phyloP scores from a whole-genome alignment of 2,329 filamentous ascomycete genomes.

The Madurella fahalii region DNA sequence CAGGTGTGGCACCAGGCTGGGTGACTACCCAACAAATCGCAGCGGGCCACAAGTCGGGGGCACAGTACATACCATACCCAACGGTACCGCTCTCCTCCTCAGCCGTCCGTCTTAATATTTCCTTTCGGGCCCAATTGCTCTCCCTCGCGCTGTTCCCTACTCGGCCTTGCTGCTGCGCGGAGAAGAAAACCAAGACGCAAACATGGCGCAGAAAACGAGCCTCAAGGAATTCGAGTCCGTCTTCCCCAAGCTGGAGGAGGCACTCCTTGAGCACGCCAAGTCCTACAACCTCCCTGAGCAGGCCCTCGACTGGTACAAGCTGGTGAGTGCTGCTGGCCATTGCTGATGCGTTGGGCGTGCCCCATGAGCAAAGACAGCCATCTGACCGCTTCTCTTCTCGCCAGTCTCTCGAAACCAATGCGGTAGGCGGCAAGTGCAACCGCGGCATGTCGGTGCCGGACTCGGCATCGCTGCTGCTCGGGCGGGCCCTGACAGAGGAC shows the following conservation, averaged over 20 bases:
- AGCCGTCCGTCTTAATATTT: background rate
- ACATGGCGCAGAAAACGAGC: slow-evolving; percentile 67
- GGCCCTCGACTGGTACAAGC: slow-evolving; percentile 81
- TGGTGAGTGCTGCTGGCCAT: slow-evolving; percentile 48
- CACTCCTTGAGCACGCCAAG: slow-evolving; percentile 72
- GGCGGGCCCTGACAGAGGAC: slow-evolving; percentile 65
- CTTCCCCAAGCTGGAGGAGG: slow-evolving; percentile 80
- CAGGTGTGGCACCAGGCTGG: background rate
- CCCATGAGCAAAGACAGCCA: background rate
- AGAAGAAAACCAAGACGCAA: slow-evolving; percentile 19
- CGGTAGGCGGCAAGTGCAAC: slow-evolving; percentile 95
- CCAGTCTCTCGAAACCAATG: slow-evolving; percentile 80
- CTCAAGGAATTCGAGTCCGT: slow-evolving; percentile 85
- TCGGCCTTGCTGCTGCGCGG: background rate
- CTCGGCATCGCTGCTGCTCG: slow-evolving; percentile 75
- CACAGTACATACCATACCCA: background rate
- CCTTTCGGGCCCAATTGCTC: background rate
- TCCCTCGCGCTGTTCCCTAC: background rate
- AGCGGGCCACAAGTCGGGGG: background rate
- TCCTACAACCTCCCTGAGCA: slow-evolving; percentile 78
- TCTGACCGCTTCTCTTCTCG: slow-evolving; percentile 5
- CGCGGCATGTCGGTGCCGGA: slow-evolving; percentile 97
- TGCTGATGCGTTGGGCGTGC: background rate
- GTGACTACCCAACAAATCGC: background rate
- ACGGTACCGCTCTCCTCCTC: background rate